Conservation (phyloP, 1,284 basidiomycete species). For the Coniferiporia weirii region DNA sequence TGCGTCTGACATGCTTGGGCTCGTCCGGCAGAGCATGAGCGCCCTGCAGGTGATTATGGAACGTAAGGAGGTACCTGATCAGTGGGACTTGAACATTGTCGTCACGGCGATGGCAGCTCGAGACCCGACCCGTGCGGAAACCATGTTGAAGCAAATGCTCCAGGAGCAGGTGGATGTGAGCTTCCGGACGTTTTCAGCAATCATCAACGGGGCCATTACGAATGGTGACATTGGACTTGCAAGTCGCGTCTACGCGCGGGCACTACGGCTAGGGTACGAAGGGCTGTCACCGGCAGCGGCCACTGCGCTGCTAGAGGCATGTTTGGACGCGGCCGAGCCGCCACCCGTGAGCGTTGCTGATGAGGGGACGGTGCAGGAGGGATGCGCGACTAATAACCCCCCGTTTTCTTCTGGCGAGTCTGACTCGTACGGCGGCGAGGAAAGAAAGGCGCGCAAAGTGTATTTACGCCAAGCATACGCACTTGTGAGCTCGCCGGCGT, state of each 20-base stretch:
- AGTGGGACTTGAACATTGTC: conserved; percentile 58
- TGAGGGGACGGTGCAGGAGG: background rate
- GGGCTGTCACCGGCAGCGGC: conserved; percentile 44
- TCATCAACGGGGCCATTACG: conserved; percentile 49
- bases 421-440: conserved; percentile 20
- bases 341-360: too few species aligned
- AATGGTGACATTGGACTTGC: conserved; percentile 42
- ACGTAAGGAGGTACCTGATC: conserved; percentile 51
- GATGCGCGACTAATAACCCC: background rate
- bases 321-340: conserved; percentile 10
- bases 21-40: conserved; percentile 40
- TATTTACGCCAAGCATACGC: conserved; percentile 40
- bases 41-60: conserved; percentile 42
- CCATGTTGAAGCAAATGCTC: conserved; percentile 46
- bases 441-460: conserved; percentile 20
- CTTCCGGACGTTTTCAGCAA: conserved; percentile 50
- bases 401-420: background rate
- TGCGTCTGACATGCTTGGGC: conserved; percentile 54
- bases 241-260: conserved; percentile 35
- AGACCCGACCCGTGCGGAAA: conserved; percentile 40
- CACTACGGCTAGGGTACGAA: conserved; percentile 30
- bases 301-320: conserved; percentile 42
- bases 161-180: conserved; percentile 44
- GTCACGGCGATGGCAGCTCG: conserved; percentile 48
- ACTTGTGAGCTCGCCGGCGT: conserved; percentile 36